A percentile compares a stretch with the other conserved stretches of the same genome.
Conservation (phyloP, 495 filamentous ascomycete genomes). For the Penicillium diatomitis region DNA sequence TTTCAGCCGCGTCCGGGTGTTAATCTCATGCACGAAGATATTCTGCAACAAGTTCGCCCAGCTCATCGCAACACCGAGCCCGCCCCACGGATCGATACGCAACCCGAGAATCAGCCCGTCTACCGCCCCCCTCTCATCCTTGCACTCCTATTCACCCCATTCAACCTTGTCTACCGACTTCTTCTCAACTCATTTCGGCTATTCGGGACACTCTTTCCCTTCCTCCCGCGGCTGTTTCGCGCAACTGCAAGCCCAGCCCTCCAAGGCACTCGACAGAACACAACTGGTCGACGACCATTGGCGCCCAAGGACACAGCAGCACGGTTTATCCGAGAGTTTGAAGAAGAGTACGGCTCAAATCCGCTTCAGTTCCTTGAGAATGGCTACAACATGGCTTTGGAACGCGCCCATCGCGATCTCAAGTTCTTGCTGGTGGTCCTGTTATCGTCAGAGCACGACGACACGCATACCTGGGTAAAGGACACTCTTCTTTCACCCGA, state of each 20-base stretch:
- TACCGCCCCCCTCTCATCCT: slow-evolving; percentile 66
- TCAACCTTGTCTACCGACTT: slow-evolving; percentile 65
- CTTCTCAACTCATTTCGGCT: slow-evolving; percentile 53
- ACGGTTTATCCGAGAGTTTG: slow-evolving; percentile 82
- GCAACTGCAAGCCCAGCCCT: slow-evolving; percentile 38
- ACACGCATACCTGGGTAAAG: slow-evolving; percentile 72
- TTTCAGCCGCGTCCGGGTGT: slow-evolving; percentile 44
- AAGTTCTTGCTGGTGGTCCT: slow-evolving; percentile 82
- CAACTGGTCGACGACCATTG: slow-evolving; percentile 60
- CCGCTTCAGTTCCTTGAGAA: slow-evolving; percentile 68
- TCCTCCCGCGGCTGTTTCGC: slow-evolving; percentile 66
- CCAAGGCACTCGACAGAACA: slow-evolving; percentile 46
- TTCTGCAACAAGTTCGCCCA: slow-evolving; percentile 36
- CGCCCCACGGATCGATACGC: slow-evolving; percentile 76
- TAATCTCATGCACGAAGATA: slow-evolving; percentile 52
- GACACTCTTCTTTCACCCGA: slow-evolving; percentile 72
- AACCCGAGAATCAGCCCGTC: slow-evolving; percentile 51
- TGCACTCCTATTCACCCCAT: slow-evolving; percentile 68
- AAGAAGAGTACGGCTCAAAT: slow-evolving; percentile 76
- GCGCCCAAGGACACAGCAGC: slow-evolving; percentile 81
- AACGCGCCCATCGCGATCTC: slow-evolving; percentile 80
- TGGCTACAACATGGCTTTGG: slow-evolving; percentile 82
- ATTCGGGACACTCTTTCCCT: slow-evolving; percentile 67
- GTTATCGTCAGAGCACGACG: slow-evolving; percentile 85
- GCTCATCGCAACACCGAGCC: slow-evolving; percentile 27